Base-by-base conservation (phyloP, 2,329 filamentous ascomycete genomes). In the Fusarium agapanthi region DNA sequence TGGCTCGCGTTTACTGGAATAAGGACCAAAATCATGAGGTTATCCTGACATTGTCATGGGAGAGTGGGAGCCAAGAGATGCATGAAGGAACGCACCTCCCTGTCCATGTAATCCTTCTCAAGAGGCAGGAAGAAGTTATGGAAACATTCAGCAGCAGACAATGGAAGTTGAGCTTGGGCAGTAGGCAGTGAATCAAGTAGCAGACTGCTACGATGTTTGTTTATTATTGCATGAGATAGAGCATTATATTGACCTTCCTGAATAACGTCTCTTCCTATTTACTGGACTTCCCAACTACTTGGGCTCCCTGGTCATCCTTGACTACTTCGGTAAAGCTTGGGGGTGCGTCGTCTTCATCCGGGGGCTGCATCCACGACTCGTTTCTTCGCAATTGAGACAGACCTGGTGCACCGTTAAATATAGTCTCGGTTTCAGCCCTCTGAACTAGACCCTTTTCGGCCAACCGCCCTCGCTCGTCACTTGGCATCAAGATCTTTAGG, bases 291-390 rank as follows among this genome's bases (percentile, higher is more conserved):
- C 47, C 59, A 24, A 28, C 22, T 15, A 22, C 8, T 3, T 13
- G 3, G 14, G n/a, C 10, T 28, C 22, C 28, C 16, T 14, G 10
- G 14, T 32, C 59, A 20, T 55, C 62, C 6, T 22, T 24, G 5
- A 65, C 8, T 30, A 54, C 54, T 18, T 68, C 34, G 18, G 10
- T 53, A 45, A 71, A 71, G 16, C 47, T 68, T 7, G 67, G 67
- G 1, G 58, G 67, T 26, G 48, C 30, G 5, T 63, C 58, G 5
- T 54, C 58, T 5, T 67, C 63, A 20, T 32, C 59, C 1, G 62
- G 67, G 5, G 69, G 57, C 11, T 48, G 53, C 1, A 72, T 68
- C 69, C 68, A 71, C 2, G 57, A 60, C 11, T 67, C 67, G 14
- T 34, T 55, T 12, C 54, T 45, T 30, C 47, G 62, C 1, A 58